phyloP scores from a whole-genome alignment of 73 alveolate species.

The Uronychia setigera region DNA sequence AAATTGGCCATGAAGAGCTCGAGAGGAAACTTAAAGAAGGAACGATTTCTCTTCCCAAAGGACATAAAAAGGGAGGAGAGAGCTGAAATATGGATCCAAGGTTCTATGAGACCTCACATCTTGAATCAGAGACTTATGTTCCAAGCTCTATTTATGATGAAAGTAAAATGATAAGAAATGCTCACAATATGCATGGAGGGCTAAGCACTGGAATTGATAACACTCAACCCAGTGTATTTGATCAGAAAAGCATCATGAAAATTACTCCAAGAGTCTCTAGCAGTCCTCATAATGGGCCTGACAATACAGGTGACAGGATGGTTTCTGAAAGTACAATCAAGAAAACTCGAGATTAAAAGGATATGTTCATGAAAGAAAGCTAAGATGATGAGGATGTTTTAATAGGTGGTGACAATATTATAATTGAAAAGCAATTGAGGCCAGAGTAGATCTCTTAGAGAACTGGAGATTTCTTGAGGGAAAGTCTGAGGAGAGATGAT shows the following conservation, averaged over 20 bases:
- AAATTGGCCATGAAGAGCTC: neutral
- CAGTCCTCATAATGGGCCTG: too few relatives aligned
- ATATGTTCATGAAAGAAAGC: neutral
- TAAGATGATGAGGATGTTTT: too few relatives aligned
- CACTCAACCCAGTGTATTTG: neutral
- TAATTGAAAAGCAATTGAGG: neutral
- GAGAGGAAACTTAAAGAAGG: neutral
- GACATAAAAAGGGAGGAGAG: neutral
- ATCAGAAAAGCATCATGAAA: neutral
- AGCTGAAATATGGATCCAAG: neutral
- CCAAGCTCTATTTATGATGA: neutral
- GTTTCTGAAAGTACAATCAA: neutral
- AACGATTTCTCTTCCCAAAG: neutral
- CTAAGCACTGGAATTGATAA: neutral
- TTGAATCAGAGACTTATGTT: neutral
- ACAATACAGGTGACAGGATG: too few relatives aligned
- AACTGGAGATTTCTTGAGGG: neutral
- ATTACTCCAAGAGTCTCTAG: neutral
- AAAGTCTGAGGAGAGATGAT: neutral
- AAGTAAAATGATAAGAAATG: neutral
- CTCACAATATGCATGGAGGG: neutral
- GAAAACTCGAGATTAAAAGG: neutral
- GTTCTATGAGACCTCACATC: neutral
- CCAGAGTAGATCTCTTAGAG: too few relatives aligned
- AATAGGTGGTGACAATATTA: too few relatives aligned